These are phyloP conservation scores for Daldinia decipiens DNA, from an alignment of 495 filamentous ascomycete species.

Conservation along the genomic window DNA sequence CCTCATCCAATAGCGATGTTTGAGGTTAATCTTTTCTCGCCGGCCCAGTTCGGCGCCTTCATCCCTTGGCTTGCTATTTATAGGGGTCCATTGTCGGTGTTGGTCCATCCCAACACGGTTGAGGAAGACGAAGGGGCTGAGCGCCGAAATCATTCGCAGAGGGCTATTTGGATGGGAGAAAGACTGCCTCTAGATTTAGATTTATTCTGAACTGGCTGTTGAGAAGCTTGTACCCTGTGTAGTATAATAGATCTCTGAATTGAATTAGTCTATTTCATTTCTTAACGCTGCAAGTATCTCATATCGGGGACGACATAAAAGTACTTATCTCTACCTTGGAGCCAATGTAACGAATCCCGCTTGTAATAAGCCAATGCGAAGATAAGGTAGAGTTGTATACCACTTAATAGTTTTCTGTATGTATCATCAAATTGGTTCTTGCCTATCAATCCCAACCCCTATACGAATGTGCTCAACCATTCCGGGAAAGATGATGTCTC, in stretches of 20 bases:
- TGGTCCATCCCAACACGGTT: conserved; percentile 84
- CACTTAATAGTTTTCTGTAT: too few relatives aligned
- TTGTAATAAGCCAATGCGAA: too few relatives aligned
- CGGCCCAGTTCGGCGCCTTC: conserved; percentile 88
- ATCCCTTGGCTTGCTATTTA: conserved; percentile 85
- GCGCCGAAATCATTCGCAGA: conserved; percentile 73
- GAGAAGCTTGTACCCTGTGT: not conserved
- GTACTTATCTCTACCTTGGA: too few relatives aligned
- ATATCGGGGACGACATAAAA: not conserved
- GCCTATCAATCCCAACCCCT: too few relatives aligned
- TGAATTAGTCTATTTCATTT: not conserved
- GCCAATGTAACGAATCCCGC: too few relatives aligned
- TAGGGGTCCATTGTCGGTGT: conserved; percentile 79
- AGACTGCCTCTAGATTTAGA: conserved; percentile 73
- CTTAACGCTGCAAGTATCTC: not conserved
- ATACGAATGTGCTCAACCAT: too few relatives aligned
- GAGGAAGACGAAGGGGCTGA: conserved; percentile 58
- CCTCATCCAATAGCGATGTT: conserved; percentile 91
- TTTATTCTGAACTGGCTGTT: conserved; percentile 56
- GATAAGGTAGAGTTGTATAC: too few relatives aligned
- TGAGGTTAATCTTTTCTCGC: conserved; percentile 88
- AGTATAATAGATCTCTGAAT: not conserved
- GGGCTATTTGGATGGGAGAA: conserved; percentile 88
- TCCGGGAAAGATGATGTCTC: too few relatives aligned
- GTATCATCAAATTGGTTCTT: too few relatives aligned